Evolutionary conservation across 2,329 filamentous ascomycete genomes (phyloP), one percentile per base, ranked within the genome.

Genomic region (Calonectria leucothoes): DNA sequence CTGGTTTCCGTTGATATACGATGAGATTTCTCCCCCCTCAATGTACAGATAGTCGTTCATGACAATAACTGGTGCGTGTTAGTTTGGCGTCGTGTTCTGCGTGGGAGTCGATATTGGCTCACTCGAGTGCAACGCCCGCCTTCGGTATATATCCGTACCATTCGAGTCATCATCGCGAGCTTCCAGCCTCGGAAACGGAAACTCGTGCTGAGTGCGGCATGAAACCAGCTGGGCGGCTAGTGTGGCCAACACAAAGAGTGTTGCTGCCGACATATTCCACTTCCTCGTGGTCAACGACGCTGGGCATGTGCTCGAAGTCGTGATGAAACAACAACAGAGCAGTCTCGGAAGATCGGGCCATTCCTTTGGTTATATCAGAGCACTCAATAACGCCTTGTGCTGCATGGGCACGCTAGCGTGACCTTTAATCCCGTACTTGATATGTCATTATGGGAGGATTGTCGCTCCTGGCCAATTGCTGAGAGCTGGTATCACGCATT

Each of bases 91-190:
- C 15, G 12, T 17, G 7, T 27, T 39, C 59, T 12, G 5, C n/a
- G 23, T n/a, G 29, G 35, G 15, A 63, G 20, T 20, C 15, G 17
- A 14, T 14, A 49, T 10, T 29, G 25, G 20, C 69, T 48, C 20
- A 70, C 69, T 49, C 8, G 69, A 37, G 17, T 70, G 69, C 25
- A 70, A 33, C 10, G 61, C 69, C 20, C 68, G 48, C 64, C 68
- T 52, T 57, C 37, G 49, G 64, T 66, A 70, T 25, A 63, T 31
- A 15, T 20, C 35, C 4, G 33, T 45, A 15, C n/a, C 45, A 33
- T 57, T 45, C 12, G 52, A 35, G n/a, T 66, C 48, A 17, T 33
- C n/a, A 42, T 68, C 66, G 20, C 59, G 61, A 35, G 29, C 23
- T 27, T 57, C 68, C 8, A 65, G 49, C 33, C 55, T 25, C 6